Percentiles rank a stretch among this genome's conserved stretches.
Evolutionary conservation across 192 early-diverging fungal species (phyloP).

Genomic region (Coemansia interrupta): DNA sequence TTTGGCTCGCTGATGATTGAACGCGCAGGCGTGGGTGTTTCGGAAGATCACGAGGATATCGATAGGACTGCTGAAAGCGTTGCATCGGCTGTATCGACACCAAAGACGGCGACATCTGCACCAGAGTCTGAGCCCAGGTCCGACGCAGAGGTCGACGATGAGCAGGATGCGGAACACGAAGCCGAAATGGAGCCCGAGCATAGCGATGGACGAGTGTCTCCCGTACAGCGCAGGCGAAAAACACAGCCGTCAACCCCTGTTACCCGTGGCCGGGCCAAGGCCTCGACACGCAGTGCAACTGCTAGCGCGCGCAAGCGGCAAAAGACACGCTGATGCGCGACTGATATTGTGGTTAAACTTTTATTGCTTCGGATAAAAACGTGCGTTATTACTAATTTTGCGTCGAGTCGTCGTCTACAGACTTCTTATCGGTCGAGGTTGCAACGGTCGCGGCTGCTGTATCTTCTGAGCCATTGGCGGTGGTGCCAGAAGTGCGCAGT

Average conservation of each 20-base stretch:
- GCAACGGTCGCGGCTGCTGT: conserved; percentile 40
- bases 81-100: conserved; percentile 3
- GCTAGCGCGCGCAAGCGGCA: conserved; percentile 27
- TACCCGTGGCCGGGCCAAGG: conserved; percentile 31
- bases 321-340: conserved; percentile 19
- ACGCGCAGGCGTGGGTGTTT: conserved; percentile 25
- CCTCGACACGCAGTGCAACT: conserved; percentile 18
- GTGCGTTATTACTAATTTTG: not conserved
- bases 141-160: conserved; percentile 8
- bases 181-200: conserved; percentile 13
- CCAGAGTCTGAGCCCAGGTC: conserved; percentile 10
- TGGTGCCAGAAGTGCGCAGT: conserved; percentile 26
- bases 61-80: conserved; percentile 5
- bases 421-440: conserved; percentile 28
- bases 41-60: conserved; percentile 25
- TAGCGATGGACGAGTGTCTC: conserved; percentile 24
- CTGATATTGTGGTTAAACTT: not conserved
- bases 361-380: not conserved
- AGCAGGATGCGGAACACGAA: conserved; percentile 5
- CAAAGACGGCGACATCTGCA: conserved; percentile 12
- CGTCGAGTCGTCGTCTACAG: conserved; percentile 31
- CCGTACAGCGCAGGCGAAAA: conserved; percentile 19
- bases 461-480: conserved; percentile 22
- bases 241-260: conserved; percentile 45
- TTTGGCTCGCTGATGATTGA: conserved; percentile 51